Conservation (phyloP, 1,284 basidiomycete genomes). For the Vanrija humicola region DNA sequence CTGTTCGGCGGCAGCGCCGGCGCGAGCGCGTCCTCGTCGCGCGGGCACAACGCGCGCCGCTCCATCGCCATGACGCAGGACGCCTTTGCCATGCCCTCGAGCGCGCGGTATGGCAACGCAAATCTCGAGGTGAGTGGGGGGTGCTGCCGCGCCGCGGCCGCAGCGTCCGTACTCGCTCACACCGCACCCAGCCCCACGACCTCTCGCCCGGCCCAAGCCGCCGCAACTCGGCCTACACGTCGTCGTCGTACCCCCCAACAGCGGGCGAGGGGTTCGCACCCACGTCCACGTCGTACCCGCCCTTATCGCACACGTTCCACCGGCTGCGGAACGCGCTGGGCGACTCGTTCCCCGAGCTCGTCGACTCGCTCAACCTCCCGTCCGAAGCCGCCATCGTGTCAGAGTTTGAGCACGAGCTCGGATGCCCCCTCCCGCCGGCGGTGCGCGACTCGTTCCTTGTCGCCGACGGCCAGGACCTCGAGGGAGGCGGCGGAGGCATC, state of each 20-base stretch:
- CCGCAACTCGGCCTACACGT: background rate
- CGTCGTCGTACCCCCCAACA: background rate
- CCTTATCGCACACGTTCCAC: slow-evolving; percentile 70
- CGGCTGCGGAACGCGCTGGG: slow-evolving; percentile 70
- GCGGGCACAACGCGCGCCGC: slow-evolving; percentile 4
- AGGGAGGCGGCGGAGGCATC: slow-evolving; percentile 62
- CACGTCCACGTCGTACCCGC: slow-evolving; percentile 56
- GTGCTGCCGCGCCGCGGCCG: background rate
- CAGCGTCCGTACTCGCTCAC: background rate
- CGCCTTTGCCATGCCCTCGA: too few relatives aligned
- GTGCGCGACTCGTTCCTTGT: slow-evolving; percentile 78
- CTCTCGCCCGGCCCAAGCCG: slow-evolving; percentile 3
- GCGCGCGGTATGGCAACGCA: background rate
- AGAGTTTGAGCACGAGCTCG: slow-evolving; percentile 74
- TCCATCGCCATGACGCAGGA: too few relatives aligned
- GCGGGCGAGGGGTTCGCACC: background rate
- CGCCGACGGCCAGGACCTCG: slow-evolving; percentile 82
- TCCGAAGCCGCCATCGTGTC: slow-evolving; percentile 69
- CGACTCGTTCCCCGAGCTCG: slow-evolving; percentile 80
- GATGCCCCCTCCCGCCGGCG: slow-evolving; percentile 68
- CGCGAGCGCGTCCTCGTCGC: slow-evolving; percentile 18
- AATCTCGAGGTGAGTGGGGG: background rate
- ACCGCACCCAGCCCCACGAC: background rate
- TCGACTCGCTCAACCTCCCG: slow-evolving; percentile 84
- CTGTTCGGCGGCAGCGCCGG: slow-evolving; percentile 23